Base-by-base conservation (phyloP, 441 rosid genomes). In the Gossypium laxum region DNA sequence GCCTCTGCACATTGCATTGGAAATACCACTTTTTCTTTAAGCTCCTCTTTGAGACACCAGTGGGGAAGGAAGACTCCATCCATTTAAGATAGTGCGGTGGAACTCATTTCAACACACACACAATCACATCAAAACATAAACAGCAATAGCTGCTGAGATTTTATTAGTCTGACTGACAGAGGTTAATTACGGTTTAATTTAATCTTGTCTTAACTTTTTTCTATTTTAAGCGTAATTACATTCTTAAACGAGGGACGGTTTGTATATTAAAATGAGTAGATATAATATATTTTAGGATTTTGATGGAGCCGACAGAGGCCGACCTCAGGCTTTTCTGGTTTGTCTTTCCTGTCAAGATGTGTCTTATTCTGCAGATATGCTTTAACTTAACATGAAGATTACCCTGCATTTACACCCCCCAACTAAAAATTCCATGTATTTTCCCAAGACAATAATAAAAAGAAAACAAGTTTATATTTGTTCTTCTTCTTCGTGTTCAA, bases 1-100 rank as follows among this genome's bases (percentile, higher is more conserved):
- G 32, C 56, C 26, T 82, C 76, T 80, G 76, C 71, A 47, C 12
- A 14, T 15, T 76, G 72, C 81, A 56, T 80, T 82, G 87, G 82
- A 76, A 84, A 63, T 65, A 71, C 50, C 74, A 74, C 21, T 70
- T 28, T 17, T 30, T 32, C 12, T 54, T 5, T 19, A 54, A 55
- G 28, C 28, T 55, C n/a, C 30, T 55, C 30, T 21, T 21, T 19
- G 61, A 54, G 32, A 3, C 1, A 56, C 32, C 15, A 56, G 34
- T 22, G 61, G 15, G 34, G 12, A 56, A 22, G 32, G 0, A 28
- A 4, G 32, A 28, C 6, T 4, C 32, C 32, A 28, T 28, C 5
- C 32, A 28, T 28, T 28, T 28, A 28, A 4, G 32, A 28, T 28
- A 28, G 32, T 28, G 61, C 4, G 11, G 32, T 51, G 24, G 24